Conservation (phyloP, 1,139 yeast genomes). For the Hansenula anomala region DNA sequence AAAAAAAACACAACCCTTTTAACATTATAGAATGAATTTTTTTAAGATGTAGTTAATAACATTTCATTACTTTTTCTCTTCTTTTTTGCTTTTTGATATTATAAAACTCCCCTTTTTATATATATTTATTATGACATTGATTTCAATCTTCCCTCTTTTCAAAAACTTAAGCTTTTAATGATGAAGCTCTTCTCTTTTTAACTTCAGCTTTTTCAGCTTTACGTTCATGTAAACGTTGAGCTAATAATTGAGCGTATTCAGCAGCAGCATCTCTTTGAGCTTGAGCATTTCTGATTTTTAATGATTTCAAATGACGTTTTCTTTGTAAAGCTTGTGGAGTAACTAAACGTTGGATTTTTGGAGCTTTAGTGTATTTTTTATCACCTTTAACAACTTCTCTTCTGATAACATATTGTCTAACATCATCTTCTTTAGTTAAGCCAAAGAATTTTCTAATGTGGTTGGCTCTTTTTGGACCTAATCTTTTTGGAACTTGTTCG, state of each 20-base stretch:
- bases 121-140: too few relatives aligned
- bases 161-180: conserved; percentile 66
- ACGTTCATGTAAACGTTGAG: conserved; percentile 94
- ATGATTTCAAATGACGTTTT: conserved; percentile 92
- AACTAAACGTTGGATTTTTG: conserved; percentile 97
- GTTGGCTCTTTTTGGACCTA: conserved; percentile 99
- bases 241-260: conserved; percentile 96
- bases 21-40: background rate
- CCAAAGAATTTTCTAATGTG: conserved; percentile 98
- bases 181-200: conserved; percentile 98
- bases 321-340: conserved; percentile 98
- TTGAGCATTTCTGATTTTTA: conserved; percentile 93
- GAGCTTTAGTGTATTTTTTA: conserved; percentile 98
- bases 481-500: conserved; percentile 93
- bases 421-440: conserved; percentile 93
- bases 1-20: conserved; percentile 1
- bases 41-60: background rate
- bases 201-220: conserved; percentile 95
- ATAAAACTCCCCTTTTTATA: too few relatives aligned
- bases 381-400: conserved; percentile 97
- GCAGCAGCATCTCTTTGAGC: conserved; percentile 99
- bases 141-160: too few relatives aligned
- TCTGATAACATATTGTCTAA: conserved; percentile 89
- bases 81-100: too few relatives aligned
- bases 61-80: conserved; percentile 2